Evolutionary conservation across 805 yeast species (phyloP).

Genomic region (Hanseniaspora taiwanica): DNA sequence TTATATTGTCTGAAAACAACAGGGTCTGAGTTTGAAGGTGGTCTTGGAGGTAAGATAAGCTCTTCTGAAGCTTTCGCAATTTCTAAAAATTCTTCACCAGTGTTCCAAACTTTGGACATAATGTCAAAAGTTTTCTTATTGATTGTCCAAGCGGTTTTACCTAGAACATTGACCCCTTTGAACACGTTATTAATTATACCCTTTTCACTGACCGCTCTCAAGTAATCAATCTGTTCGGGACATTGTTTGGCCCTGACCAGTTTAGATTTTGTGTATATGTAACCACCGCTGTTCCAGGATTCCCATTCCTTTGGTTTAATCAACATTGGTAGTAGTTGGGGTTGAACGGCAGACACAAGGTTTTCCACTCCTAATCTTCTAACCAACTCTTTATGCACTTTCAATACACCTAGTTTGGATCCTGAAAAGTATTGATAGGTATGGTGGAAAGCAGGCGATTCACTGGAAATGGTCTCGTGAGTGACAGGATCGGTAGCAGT

Average conservation of each 20-base stretch:
- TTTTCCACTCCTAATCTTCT: constrained; percentile 55
- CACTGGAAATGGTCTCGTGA: constrained; percentile 48
- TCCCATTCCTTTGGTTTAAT: constrained; percentile 86
- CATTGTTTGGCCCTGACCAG: constrained; percentile 71
- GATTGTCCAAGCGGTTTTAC: constrained; percentile 86
- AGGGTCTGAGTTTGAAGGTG: constrained; percentile 61
- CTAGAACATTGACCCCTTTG: constrained; percentile 74
- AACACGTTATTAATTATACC: constrained; percentile 54
- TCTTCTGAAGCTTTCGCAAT: constrained; percentile 45
- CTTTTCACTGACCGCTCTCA: constrained; percentile 69
- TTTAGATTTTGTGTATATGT: constrained; percentile 45
- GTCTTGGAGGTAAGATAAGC: constrained; percentile 39
- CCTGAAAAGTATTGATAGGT: constrained; percentile 74
- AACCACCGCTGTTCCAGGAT: constrained; percentile 74
- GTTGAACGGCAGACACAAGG: constrained; percentile 53
- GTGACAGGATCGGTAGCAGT: constrained; percentile 72
- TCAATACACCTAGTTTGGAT: constrained; percentile 66
- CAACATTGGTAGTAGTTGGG: constrained; percentile 87
- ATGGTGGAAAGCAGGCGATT: constrained; percentile 85
- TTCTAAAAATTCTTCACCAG: constrained; percentile 60
- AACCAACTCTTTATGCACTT: constrained; percentile 57
- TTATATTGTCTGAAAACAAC: constrained; percentile 56
- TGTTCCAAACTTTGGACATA: constrained; percentile 74
- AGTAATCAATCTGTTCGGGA: constrained; percentile 80
- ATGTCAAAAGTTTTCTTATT: constrained; percentile 58